Conservation (phyloP, 2,329 filamentous ascomycete species). For the Fusarium sp. region DNA sequence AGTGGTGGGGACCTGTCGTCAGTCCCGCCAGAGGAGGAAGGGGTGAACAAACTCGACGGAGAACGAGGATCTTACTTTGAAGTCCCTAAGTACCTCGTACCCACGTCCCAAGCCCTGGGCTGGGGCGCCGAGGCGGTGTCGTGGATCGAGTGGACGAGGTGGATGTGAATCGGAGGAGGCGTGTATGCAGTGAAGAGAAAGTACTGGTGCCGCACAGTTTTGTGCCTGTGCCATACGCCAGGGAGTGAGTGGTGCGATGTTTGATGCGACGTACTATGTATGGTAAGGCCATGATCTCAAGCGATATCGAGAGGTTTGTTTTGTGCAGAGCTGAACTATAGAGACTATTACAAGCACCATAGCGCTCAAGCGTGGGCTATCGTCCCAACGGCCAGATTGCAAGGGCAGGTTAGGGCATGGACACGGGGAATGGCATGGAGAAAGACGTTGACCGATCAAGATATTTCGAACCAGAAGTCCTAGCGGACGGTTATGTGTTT, state of each 20-base stretch:
- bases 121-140: constrained; percentile 49
- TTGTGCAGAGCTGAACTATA: constrained; percentile 23
- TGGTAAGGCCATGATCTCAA: constrained; percentile 33
- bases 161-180: constrained; percentile 41
- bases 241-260: constrained; percentile 41
- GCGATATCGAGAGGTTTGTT: constrained; percentile 40
- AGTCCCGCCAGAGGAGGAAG: constrained; percentile 36
- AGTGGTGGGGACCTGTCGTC: constrained; percentile 46
- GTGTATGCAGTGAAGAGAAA: constrained; percentile 28
- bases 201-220: constrained; percentile 39
- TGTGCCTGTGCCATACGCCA: constrained; percentile 36
- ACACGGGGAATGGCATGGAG: background rate
- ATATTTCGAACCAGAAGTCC: constrained; percentile 8
- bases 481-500: constrained; percentile 38
- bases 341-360: constrained; percentile 1
- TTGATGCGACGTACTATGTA: background rate
- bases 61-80: constrained; percentile 41
- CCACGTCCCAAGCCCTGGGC: constrained; percentile 44
- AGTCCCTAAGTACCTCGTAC: constrained; percentile 43
- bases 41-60: constrained; percentile 41
- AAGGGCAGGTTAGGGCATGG: constrained; percentile 1
- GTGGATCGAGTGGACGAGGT: constrained; percentile 47
- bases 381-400: background rate
- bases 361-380: background rate
- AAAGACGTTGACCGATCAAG: constrained; percentile 17